Evolutionary conservation across 1,284 basidiomycete species (phyloP), one percentile per base, ranked within the genome.

Genomic region (Cutaneotrichosporon cavernicola): DNA sequence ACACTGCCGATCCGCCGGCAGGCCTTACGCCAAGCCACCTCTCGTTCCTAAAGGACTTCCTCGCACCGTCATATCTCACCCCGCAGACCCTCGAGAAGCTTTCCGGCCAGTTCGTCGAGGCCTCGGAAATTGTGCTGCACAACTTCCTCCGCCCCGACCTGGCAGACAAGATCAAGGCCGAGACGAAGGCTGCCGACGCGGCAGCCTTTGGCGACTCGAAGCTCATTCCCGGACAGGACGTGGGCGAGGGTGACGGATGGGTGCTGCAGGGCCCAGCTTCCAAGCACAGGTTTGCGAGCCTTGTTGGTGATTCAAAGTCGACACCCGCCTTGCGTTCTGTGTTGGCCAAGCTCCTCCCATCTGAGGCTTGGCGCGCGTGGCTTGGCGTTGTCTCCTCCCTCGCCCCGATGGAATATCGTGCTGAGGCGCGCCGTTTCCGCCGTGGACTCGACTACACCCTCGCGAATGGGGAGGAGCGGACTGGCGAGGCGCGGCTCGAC

Each of bases 391-490:
- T 97, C 53, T 89, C 90, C 52, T 85, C 85, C 49, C 79, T 97
- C 68, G 83, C 95, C 58, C 90, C 92, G 16, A 81, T 90, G 69
- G 85, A 87, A 14, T 87, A 90, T 77, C 82, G 87, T 9, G 85
- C 87, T 14, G 88, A 93, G 80, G 91, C 91, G 59, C 84, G 96
- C 68, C 83, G 96, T 53, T 97, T 98, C 82, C 83, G 95, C 63
- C 92, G 92, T 0, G 96, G 94, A 0, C 82, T 98, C 70, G 95
- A 98, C 81, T 98, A 98, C 79, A 97, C 95, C 21, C 86, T 99
- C 1, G 96, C 96, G 36, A 90, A 90, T 68, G 91, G 91, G 65
- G 91, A 96, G 72, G 89, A 90, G 67, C 85, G 83, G 65, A 69
- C 73, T 0, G 80, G 80, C 9, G 90, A 92, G 76, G 87, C 88